A percentile compares a stretch with the other conserved stretches of the same genome.
Conservation (phyloP, 441 rosid genomes). For the Cnidoscolus chayamansa region DNA sequence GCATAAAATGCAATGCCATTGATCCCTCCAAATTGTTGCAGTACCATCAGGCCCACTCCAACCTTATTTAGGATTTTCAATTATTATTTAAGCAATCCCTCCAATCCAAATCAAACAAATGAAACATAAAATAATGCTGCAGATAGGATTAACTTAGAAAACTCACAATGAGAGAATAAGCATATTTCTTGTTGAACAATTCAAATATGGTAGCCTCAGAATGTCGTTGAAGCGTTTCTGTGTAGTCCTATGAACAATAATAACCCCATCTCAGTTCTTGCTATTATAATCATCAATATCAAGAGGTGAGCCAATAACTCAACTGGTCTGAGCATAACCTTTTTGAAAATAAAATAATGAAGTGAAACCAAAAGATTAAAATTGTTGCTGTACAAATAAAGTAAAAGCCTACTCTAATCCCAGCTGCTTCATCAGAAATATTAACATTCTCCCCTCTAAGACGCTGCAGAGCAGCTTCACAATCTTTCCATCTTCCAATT, state of each 20-base stretch:
- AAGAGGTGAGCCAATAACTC: background rate
- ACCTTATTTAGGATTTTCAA: constrained; percentile 35
- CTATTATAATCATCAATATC: background rate
- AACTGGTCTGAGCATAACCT: background rate
- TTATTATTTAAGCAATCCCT: background rate
- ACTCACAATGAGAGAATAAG: constrained; percentile 56
- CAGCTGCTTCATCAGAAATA: constrained; percentile 69
- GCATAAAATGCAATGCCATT: constrained; percentile 80
- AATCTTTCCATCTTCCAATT: constrained; percentile 64
- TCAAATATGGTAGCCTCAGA: constrained; percentile 48
- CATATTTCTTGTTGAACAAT: constrained; percentile 55
- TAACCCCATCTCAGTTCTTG: background rate
- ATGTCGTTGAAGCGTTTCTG: constrained; percentile 39
- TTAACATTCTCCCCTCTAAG: constrained; percentile 70
- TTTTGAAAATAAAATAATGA: background rate
- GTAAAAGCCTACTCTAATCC: constrained; percentile 57
- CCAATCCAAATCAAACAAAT: background rate
- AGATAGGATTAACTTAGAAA: constrained; percentile 13
- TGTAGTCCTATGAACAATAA: constrained; percentile 46
- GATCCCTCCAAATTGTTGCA: constrained; percentile 77
- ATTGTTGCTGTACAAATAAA: background rate
- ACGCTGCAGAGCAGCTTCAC: constrained; percentile 71
- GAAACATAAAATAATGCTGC: background rate
- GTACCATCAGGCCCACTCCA: constrained; percentile 70
- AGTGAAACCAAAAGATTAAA: background rate